Conservation (phyloP, 805 yeast species). For the Suhomyces emberorum region DNA sequence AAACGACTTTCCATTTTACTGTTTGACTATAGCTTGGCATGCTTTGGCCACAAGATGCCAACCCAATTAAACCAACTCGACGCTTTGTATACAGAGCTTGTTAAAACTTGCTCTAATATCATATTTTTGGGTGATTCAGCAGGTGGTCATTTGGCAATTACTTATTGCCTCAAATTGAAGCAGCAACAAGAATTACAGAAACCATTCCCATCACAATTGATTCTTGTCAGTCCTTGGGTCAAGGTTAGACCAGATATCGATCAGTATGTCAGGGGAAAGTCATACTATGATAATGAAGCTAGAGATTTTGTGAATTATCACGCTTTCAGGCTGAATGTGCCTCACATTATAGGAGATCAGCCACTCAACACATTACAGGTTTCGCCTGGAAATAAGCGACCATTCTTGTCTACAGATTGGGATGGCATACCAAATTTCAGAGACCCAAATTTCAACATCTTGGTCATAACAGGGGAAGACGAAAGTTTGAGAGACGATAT, state of each 20-base stretch:
- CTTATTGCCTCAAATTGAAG: constrained; percentile 27
- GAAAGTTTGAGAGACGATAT: constrained; percentile 41
- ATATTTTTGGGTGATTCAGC: constrained; percentile 42
- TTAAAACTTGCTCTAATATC: constrained; percentile 23
- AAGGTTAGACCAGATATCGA: constrained; percentile 20
- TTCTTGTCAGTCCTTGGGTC: constrained; percentile 40
- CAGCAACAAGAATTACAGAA: constrained; percentile 6
- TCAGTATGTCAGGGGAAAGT: constrained; percentile 26
- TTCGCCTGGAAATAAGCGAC: constrained; percentile 25
- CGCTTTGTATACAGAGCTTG: constrained; percentile 22
- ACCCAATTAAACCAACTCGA: constrained; percentile 30
- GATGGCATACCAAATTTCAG: constrained; percentile 27
- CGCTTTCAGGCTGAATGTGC: background rate
- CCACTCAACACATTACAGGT: constrained; percentile 10
- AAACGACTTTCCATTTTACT: constrained; percentile 17
- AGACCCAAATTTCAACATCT: constrained; percentile 23
- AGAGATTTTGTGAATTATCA: constrained; percentile 10
- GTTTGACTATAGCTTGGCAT: constrained; percentile 27
- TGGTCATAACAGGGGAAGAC: constrained; percentile 37
- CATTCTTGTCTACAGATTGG: constrained; percentile 31
- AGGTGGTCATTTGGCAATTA: constrained; percentile 37
- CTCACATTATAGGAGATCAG: constrained; percentile 11
- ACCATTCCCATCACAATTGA: constrained; percentile 24
- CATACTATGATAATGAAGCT: constrained; percentile 28
- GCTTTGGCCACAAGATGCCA: constrained; percentile 30